These are phyloP conservation scores for Prunus fruticosa DNA, from an alignment of 306 rosid species.

Conservation along the genomic window DNA sequence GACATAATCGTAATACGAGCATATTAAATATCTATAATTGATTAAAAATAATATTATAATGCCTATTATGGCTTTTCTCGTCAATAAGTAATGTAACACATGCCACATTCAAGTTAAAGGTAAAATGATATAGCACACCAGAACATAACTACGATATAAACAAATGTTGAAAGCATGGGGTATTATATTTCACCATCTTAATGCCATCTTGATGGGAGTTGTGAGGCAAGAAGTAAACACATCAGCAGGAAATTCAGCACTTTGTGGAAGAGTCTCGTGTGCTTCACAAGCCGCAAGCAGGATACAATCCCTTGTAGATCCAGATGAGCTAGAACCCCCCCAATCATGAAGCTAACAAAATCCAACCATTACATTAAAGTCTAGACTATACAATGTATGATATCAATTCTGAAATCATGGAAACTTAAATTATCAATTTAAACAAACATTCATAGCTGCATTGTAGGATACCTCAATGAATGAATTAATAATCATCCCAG, in stretches of 20 bases:
- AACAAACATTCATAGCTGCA: not conserved
- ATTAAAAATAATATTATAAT: no score
- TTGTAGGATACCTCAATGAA: conserved; percentile 64
- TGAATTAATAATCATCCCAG: conserved; percentile 83
- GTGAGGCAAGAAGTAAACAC: conserved; percentile 97
- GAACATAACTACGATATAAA: not conserved
- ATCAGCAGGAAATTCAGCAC: conserved; percentile 98
- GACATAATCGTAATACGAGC: no score
- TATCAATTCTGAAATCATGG: not conserved
- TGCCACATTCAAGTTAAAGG: no score
- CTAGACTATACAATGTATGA: not conserved
- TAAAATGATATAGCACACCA: not conserved
- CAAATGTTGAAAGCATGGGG: not conserved
- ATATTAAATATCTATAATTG: no score
- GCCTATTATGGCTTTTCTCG: no score
- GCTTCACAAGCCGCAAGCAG: conserved; percentile 98
- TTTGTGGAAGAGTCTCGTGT: conserved; percentile 96
- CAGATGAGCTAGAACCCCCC: conserved; percentile 65
- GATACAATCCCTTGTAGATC: conserved; percentile 87
- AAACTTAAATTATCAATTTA: not conserved
- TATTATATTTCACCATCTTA: conserved; percentile 67
- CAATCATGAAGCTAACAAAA: conserved; percentile 74
- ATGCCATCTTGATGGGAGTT: conserved; percentile 97
- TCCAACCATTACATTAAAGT: conserved; percentile 1
- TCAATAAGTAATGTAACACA: no score